Conservation (phyloP, 108 stramenopile species). For the Cylindrotheca closterium region DNA sequence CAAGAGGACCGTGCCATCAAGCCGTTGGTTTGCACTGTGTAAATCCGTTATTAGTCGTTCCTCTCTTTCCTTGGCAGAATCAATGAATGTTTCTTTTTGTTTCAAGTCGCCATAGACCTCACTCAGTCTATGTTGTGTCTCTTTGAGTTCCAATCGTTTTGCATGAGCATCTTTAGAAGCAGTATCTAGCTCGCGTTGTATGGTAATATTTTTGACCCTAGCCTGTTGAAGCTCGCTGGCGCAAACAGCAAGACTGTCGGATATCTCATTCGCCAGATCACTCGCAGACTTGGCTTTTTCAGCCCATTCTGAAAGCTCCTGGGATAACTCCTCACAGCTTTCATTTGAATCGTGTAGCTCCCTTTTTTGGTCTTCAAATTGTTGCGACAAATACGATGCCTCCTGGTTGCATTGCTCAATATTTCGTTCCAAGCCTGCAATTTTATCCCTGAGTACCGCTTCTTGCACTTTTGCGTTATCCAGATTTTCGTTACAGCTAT, state of each 20-base stretch:
- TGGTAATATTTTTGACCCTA: not conserved
- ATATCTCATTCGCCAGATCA: conserved; percentile 16
- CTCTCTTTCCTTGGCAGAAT: conserved; percentile 5
- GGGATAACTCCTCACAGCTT: conserved; percentile 15
- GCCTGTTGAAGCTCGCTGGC: conserved; percentile 18
- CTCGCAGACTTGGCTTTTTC: conserved; percentile 19
- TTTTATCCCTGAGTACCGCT: conserved; percentile 22
- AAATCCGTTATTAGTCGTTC: no score
- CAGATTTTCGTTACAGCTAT: conserved; percentile 22
- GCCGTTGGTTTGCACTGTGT: not conserved
- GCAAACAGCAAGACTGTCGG: conserved; percentile 18
- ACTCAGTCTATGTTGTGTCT: not conserved
- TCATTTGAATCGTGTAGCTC: conserved; percentile 7
- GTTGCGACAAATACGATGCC: not conserved
- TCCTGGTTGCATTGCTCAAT: conserved; percentile 6
- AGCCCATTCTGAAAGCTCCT: conserved; percentile 18
- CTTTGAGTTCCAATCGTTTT: not conserved
- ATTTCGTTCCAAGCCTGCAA: conserved; percentile 20
- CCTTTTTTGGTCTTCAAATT: not conserved
- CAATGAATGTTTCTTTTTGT: not conserved
- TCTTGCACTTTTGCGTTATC: conserved; percentile 20
- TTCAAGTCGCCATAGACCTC: conserved; percentile 14
- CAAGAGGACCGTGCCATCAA: conserved; percentile 3
- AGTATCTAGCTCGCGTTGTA: not conserved
- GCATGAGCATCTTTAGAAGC: not conserved